Conservation (phyloP, 805 yeast genomes). For the Suhomyces sp. region DNA sequence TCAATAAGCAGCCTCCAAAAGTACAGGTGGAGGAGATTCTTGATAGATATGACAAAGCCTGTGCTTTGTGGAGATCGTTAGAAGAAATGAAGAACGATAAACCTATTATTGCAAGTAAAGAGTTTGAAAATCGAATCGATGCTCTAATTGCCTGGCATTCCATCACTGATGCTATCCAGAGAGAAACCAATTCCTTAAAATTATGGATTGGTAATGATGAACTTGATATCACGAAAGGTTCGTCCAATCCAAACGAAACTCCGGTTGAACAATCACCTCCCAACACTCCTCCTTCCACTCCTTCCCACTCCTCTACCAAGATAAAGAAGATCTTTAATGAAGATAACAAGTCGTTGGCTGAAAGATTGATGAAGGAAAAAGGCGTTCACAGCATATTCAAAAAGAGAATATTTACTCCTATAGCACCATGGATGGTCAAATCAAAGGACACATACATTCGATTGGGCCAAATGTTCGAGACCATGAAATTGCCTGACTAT, state of each 20-base stretch:
- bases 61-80: conserved; percentile 74
- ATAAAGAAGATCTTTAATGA: conserved; percentile 48
- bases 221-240: conserved; percentile 54
- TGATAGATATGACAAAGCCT: conserved; percentile 60
- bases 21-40: conserved; percentile 55
- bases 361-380: conserved; percentile 74
- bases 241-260: conserved; percentile 13
- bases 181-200: conserved; percentile 58
- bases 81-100: conserved; percentile 78
- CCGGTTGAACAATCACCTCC: conserved; percentile 13
- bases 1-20: conserved; percentile 27
- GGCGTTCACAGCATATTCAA: conserved; percentile 71
- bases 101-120: conserved; percentile 62
- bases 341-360: conserved; percentile 70
- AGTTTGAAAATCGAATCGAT: conserved; percentile 63
- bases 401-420: conserved; percentile 60
- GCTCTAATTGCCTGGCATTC: conserved; percentile 84
- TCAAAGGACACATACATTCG: conserved; percentile 69
- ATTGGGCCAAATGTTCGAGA: conserved; percentile 59
- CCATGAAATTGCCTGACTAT: conserved; percentile 71
- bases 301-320: conserved; percentile 7
- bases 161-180: conserved; percentile 63
- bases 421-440: conserved; percentile 80
- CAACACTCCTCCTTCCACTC: conserved; percentile 9
- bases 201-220: conserved; percentile 86